Base-by-base conservation (phyloP, 2,329 filamentous ascomycete genomes). In the Scytalidium lignicola region DNA sequence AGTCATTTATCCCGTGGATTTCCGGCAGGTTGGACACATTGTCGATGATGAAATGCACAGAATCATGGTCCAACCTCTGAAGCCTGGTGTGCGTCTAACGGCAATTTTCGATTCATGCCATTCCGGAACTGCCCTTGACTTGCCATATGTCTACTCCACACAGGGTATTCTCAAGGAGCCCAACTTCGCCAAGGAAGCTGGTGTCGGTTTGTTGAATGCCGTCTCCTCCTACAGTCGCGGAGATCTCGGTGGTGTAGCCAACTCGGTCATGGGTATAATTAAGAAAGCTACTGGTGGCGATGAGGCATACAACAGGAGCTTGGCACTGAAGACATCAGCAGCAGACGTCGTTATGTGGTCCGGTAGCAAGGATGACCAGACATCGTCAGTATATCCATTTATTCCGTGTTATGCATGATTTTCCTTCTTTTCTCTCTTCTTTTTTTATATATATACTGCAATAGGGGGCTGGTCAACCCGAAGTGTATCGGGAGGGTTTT, bases 271-370 rank as follows among this genome's bases (percentile, higher is more conserved):
- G 66, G 82, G 83, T 42, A 80, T 97, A 63, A 83, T 95, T 70
- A 96, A 96, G 75, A 88, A 90, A 65, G 90, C 90, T 17, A 86
- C 88, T 19, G 80, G 73, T 52, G 91, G 91, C 57, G 79, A 93
- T 58, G 82, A 86, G 29, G 85, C 85, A 17, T 85, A 90, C 68
- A 79, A 95, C 70, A 84, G 83, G 66, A 88, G 91, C 54, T 77
- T 89, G 65, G 80, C 86, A 57, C 97, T 92, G 40, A 95, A 95
- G 73, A 97, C 93, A 15, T 93, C 87, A 48, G 86, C 91, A 1
- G 93, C 93, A 39, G 93, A 99, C 69, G 93, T 99, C 26, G 82
- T 99, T 65, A 95, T 96, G 88, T 96, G 91, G 87, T 95, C 89
- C 53, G 93, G 93, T 50, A 95, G 89, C 73, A 96, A 96, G 70